Evolutionary conservation across 805 yeast genomes (phyloP).

Genomic region (Wickerhamomyces bovis): DNA sequence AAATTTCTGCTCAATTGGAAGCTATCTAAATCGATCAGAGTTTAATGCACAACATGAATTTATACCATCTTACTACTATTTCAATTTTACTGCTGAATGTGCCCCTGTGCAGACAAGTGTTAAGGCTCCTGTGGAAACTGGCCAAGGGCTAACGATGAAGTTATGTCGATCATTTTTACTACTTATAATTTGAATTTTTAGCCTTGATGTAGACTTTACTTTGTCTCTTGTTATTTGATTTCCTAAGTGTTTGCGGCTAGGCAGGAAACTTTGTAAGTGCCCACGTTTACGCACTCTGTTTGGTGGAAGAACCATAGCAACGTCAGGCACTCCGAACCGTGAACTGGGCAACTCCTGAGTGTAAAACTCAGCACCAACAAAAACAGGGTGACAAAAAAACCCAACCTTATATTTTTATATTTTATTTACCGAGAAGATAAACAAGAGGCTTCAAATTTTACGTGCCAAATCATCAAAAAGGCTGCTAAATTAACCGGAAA

Average conservation of each 20-base stretch:
- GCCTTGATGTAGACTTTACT: neutral
- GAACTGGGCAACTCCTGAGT: neutral
- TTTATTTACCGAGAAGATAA: neutral
- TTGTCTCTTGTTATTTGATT: neutral
- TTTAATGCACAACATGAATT: neutral
- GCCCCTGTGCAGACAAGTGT: neutral
- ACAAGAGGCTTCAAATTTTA: neutral
- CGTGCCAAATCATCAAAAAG: neutral
- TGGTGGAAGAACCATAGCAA: neutral
- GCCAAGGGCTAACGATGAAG: neutral
- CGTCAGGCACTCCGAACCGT: neutral
- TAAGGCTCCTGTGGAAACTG: neutral
- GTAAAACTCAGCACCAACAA: neutral
- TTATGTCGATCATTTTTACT: neutral
- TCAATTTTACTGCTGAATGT: constrained; percentile 1
- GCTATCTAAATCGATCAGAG: constrained; percentile 20
- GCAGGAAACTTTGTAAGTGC: neutral
- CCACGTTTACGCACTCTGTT: neutral
- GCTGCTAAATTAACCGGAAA: neutral
- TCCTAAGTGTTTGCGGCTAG: neutral
- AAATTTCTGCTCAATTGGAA: constrained; percentile 94
- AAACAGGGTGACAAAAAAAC: neutral
- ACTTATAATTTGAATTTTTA: neutral
- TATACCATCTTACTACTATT: constrained; percentile 5
- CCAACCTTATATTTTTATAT: no score